These are phyloP conservation scores for Herpomyces periplanetae DNA, from an alignment of 2,329 filamentous ascomycete species.

Conservation along the genomic window DNA sequence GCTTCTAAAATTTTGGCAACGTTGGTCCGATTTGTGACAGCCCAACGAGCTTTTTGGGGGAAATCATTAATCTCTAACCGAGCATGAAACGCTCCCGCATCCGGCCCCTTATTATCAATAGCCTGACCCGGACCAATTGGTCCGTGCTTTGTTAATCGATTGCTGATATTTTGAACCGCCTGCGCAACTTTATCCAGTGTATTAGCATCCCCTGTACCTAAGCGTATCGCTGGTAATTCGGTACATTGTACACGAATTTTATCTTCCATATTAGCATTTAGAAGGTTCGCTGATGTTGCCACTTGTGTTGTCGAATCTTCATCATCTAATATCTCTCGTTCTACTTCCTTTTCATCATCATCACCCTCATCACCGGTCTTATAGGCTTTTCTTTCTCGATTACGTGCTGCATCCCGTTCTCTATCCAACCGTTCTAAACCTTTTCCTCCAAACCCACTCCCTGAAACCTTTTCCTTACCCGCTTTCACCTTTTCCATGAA, in stretches of 20 bases:
- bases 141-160: conserved; percentile 51
- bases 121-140: conserved; percentile 66
- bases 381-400: conserved; percentile 53
- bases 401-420: conserved; percentile 49
- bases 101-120: conserved; percentile 90
- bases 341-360: conserved; percentile 32
- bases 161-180: conserved; percentile 68
- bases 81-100: conserved; percentile 81
- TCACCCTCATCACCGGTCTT: conserved; percentile 56
- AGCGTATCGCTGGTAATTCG: conserved; percentile 13
- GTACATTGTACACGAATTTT: conserved; percentile 34
- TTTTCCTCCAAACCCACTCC: conserved; percentile 70
- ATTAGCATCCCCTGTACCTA: conserved; percentile 14
- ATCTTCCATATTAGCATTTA: conserved; percentile 13
- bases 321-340: conserved; percentile 24
- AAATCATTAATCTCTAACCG: conserved; percentile 98
- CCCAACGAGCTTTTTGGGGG: conserved; percentile 84
- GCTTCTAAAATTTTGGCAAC: conserved; percentile 89
- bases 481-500: conserved; percentile 70
- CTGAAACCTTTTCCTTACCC: conserved; percentile 48
- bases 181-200: conserved; percentile 51
- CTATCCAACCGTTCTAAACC: conserved; percentile 68
- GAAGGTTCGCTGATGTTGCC: conserved; percentile 18
- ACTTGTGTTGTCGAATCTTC: conserved; percentile 12
- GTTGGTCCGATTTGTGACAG: conserved; percentile 88